Conservation (phyloP, 1,139 yeast species). For the Hyphopichia khmerensis region DNA sequence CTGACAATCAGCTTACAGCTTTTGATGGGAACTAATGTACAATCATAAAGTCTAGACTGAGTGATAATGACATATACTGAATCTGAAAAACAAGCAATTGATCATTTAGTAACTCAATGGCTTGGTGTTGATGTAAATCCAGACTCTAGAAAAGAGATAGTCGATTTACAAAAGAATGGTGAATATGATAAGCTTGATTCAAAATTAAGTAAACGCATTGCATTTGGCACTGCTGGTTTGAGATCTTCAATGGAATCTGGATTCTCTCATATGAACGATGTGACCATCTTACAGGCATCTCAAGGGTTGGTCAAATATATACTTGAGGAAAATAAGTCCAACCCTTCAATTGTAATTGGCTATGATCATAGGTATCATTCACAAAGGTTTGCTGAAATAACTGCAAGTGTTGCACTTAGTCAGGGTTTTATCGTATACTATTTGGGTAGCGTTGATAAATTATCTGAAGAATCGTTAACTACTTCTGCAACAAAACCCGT, state of each 20-base stretch:
- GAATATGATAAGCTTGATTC: conserved; percentile 48
- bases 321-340: conserved; percentile 8
- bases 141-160: conserved; percentile 56
- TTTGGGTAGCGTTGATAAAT: conserved; percentile 40
- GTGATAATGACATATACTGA: not conserved
- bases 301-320: conserved; percentile 82
- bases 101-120: conserved; percentile 49
- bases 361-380: conserved; percentile 91
- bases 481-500: conserved; percentile 9
- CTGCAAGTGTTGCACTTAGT: conserved; percentile 72
- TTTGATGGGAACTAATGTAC: too few relatives aligned
- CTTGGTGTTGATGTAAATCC: conserved; percentile 49
- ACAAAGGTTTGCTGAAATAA: conserved; percentile 69
- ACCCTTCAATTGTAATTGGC: conserved; percentile 66
- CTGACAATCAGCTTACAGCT: too few relatives aligned
- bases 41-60: too few relatives aligned
- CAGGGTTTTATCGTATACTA: conserved; percentile 69
- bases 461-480: conserved; percentile 30
- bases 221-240: conserved; percentile 94
- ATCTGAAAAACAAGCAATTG: conserved; percentile 15
- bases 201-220: conserved; percentile 57
- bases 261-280: conserved; percentile 82
- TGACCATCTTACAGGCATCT: conserved; percentile 87
- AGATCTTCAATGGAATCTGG: conserved; percentile 90
- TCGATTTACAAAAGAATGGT: conserved; percentile 35